Base-by-base conservation (phyloP, 2,329 filamentous ascomycete species). In the Trichoderma sp. region DNA sequence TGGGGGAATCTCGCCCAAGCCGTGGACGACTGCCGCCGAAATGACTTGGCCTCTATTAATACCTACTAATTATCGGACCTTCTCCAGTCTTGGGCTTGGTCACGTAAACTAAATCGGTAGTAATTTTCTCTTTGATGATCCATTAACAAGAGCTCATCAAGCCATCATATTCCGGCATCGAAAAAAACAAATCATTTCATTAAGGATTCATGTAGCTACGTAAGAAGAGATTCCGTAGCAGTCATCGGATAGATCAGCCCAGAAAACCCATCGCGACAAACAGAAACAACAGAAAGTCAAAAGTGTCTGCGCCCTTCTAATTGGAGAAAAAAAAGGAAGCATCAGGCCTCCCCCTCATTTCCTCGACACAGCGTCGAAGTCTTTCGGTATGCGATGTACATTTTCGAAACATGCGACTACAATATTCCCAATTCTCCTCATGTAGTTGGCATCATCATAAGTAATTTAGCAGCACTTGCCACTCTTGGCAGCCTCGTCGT, bases 381-480 rank as follows among this genome's bases (percentile, higher is more conserved):
- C 75, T 66, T 66, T 77, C 74, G 75, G 74, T 73, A 75, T 73
- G 72, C 74, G 74, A 78, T 74, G 74, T 78, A 74, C 74, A 76
- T 76, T 77, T 73, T 73, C 73, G 73, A 73, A 75, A 76, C 73
- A 76, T 76, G 74, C 72, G 74, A 77, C 72, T 46, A 60, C 24
- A 46, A 60, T 60, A 79, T 76, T 75, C 75, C 74, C 73, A 73
- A 77, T 76, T 76, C 75, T 73, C 72, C 71, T 74, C 77, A 75
- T 73, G 73, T 73, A 72, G 71, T 72, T 71, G 72, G 72, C 70
- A 73, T 71, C 67, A 70, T 67, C 66, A 70, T 66, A 73, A 72
- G 71, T 71, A 74, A 75, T 79, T 84, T 88, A 95, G 82, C 92
- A 96, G 84, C 93, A 96, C 81, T 92, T 92, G 78, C 91, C 90